Conservation (phyloP, 225 moss, liverwort and hornwort species). For the Rhytidiadelphus loreus region DNA sequence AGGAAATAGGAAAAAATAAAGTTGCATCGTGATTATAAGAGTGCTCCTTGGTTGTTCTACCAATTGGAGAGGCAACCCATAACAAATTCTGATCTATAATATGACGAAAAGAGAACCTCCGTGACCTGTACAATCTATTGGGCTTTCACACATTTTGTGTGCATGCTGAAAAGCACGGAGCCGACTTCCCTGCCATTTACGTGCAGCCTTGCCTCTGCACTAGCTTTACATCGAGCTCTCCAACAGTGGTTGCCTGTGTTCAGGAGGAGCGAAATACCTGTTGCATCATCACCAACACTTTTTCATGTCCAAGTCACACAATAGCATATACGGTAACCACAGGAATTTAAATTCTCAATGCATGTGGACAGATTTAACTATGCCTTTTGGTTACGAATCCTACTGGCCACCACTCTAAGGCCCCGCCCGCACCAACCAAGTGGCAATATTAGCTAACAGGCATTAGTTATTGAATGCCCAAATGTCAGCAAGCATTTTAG, state of each 20-base stretch:
- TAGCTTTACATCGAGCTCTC: conserved; percentile 29
- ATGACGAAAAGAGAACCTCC: neutral
- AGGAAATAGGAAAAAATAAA: neutral
- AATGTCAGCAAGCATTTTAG: neutral
- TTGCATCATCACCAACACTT: conserved; percentile 20
- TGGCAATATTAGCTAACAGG: neutral
- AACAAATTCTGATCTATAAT: neutral
- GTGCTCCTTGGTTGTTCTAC: conserved; percentile 1
- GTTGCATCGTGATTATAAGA: neutral
- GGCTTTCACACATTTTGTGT: neutral
- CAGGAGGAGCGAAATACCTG: conserved; percentile 32
- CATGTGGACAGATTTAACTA: neutral
- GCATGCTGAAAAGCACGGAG: conserved; percentile 5
- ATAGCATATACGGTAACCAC: neutral
- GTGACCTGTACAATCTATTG: conserved; percentile 11
- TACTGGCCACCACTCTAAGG: neutral
- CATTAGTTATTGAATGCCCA: neutral
- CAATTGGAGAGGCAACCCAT: neutral
- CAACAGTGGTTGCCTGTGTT: conserved; percentile 31
- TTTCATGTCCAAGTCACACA: neutral
- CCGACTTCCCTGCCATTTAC: neutral
- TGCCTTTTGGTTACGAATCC: neutral
- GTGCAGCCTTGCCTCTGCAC: neutral
- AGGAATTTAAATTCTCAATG: neutral
- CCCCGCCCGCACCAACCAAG: neutral